phyloP scores from a whole-genome alignment of 2,329 filamentous ascomycete species.

The Tricladium varicosporioides region DNA sequence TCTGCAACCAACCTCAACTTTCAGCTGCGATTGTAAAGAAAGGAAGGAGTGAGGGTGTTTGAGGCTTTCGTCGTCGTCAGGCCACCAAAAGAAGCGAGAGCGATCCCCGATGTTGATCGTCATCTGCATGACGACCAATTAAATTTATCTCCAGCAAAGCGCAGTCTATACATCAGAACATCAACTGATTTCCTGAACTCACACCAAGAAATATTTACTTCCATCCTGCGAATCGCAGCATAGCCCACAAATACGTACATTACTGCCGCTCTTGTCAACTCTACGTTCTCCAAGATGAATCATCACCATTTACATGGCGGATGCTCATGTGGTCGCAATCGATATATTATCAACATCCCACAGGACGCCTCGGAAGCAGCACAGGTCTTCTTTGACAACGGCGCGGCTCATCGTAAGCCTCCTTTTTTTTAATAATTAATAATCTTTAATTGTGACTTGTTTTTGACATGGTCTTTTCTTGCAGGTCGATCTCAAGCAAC shows the following conservation, averaged over 20 bases:
- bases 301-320: slow-evolving; percentile 64
- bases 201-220: background rate
- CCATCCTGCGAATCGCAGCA: background rate
- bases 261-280: background rate
- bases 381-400: slow-evolving; percentile 62
- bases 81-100: slow-evolving; percentile 6
- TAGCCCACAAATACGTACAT: background rate
- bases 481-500: slow-evolving; percentile 66
- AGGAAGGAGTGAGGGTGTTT: background rate
- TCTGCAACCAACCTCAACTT: too few species aligned
- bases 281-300: slow-evolving; percentile 40
- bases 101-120: background rate
- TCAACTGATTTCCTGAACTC: background rate
- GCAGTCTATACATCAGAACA: background rate
- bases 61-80: background rate
- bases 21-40: too few species aligned
- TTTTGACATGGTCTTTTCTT: slow-evolving; percentile 7
- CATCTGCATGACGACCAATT: background rate
- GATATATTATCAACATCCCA: slow-evolving; percentile 74
- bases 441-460: background rate
- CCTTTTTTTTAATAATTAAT: background rate
- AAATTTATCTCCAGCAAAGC: background rate
- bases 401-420: slow-evolving; percentile 61
- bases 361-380: slow-evolving; percentile 52
- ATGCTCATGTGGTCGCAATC: slow-evolving; percentile 83